Base-by-base conservation (phyloP, 257 asterid genomes). In the Scutellaria baicalensis region DNA sequence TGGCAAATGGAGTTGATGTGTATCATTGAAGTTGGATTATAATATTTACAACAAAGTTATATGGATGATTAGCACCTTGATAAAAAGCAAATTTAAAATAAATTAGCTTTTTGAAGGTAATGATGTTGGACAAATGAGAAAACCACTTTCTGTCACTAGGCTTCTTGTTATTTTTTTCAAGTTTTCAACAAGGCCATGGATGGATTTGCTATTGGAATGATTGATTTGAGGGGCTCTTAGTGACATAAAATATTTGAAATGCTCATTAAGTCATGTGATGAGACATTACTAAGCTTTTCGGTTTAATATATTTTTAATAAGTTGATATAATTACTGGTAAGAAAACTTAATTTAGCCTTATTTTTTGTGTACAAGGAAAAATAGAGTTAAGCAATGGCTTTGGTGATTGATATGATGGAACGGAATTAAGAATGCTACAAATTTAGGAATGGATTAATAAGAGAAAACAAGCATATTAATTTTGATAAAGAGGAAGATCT, bases 221-320 rank as follows among this genome's bases (percentile, higher is more conserved):
- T 58, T 78, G 58, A 59, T 74, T 69, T 39, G 18, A 40, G 70
- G 74, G 50, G 11, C 66, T 40, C 16, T 39, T 66, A 36, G 33
- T 63, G 13, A 50, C 63, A 57, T 66, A 12, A 54, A 35, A 35
- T 75, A 73, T 64, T 72, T 66, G 72, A 35, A 61, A 76, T 66
- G 48, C 55, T 68, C 75, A 20, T 78, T 66, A 72, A 67, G 72
- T 82, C 85, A 78, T 84, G 87, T 80, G 85, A 73, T 38, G 1
- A 39, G 49, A 73, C 69, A 70, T 73, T 62, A 77, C 69, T 65
- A 43, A 16, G 18, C 14, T 66, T 61, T 52, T 48, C 18, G 2
- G 2, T 27, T 27, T 27, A 27, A 27, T 27, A 27, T 27, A 27
- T 48, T 66, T 45, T 57, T 9, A 38, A n/a, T 48, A 12, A 8